These are phyloP conservation scores for Wickerhamomyces canadensis DNA, from an alignment of 805 yeast species.

Conservation along the genomic window DNA sequence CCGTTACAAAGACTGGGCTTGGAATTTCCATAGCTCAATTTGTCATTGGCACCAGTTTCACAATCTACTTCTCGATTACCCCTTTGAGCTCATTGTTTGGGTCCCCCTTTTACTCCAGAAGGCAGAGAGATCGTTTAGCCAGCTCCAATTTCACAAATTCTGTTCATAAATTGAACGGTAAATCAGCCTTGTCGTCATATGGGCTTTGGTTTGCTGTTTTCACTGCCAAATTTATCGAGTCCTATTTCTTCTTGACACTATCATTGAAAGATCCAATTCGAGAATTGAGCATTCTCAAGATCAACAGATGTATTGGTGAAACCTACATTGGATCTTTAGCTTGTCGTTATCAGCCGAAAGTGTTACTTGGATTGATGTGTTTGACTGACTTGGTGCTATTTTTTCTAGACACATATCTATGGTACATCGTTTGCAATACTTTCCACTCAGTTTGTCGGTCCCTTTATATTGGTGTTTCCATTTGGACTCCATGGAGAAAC, in stretches of 20 bases:
- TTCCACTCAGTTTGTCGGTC: conserved; percentile 67
- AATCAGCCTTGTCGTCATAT: conserved; percentile 54
- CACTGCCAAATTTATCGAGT: conserved; percentile 63
- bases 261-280: conserved; percentile 71
- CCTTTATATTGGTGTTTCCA: conserved; percentile 69
- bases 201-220: conserved; percentile 69
- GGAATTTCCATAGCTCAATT: conserved; percentile 51
- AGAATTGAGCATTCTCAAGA: conserved; percentile 52
- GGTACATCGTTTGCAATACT: conserved; percentile 83
- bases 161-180: conserved; percentile 46
- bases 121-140: conserved; percentile 40
- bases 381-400: conserved; percentile 63
- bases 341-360: conserved; percentile 51
- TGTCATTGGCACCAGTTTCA: conserved; percentile 45
- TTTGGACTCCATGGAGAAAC: conserved; percentile 88
- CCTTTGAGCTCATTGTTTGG: conserved; percentile 58
- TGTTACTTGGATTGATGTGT: conserved; percentile 48
- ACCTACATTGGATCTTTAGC: conserved; percentile 42
- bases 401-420: conserved; percentile 74
- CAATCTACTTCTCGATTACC: conserved; percentile 51
- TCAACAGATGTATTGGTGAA: conserved; percentile 60
- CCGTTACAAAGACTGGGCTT: conserved; percentile 30
- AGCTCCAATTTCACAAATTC: conserved; percentile 55
- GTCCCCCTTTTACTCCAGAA: conserved; percentile 25
- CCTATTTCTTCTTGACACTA: conserved; percentile 70